These are phyloP conservation scores for Arabidopsis arenosa DNA, from an alignment of 345 rosid species.

Conservation along the genomic window DNA sequence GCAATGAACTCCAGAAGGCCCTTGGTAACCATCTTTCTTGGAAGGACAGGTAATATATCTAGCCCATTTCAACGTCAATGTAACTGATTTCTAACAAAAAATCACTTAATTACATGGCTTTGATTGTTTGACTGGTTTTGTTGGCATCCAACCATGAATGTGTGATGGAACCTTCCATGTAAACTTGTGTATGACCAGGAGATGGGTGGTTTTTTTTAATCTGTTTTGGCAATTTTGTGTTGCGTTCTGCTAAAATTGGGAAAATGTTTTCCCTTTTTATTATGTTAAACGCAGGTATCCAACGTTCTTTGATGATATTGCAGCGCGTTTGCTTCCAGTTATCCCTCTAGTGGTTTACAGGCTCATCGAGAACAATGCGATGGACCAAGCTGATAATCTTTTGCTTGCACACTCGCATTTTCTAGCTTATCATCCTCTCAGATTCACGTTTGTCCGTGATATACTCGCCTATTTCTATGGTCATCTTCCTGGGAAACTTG, in stretches of 20 bases:
- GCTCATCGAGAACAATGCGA: conserved; percentile 88
- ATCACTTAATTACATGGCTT: conserved; percentile 20
- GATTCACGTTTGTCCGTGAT: conserved; percentile 96
- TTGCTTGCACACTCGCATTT: conserved; percentile 62
- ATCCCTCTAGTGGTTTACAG: conserved; percentile 92
- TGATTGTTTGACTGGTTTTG: conserved; percentile 17
- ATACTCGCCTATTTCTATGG: conserved; percentile 96
- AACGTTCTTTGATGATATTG: conserved; percentile 92
- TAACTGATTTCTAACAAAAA: conserved; percentile 5
- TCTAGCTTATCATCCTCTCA: conserved; percentile 82
- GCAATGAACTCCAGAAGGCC: conserved; percentile 83
- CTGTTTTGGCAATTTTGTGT: conserved; percentile 3
- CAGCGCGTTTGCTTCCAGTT: conserved; percentile 89
- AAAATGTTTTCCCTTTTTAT: conserved; percentile 1
- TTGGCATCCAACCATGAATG: conserved; percentile 19
- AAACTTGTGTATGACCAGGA: conserved; percentile 15
- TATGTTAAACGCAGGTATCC: conserved; percentile 73
- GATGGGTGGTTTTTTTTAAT: not conserved
- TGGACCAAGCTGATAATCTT: conserved; percentile 77
- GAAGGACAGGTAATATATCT: conserved; percentile 80
- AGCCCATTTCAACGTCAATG: conserved; percentile 13
- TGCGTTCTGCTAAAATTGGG: conserved; percentile 9
- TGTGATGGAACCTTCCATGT: conserved; percentile 21
- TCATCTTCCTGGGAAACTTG: conserved; percentile 82
- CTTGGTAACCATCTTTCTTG: conserved; percentile 99